Evolutionary conservation across 306 rosid genomes (phyloP), one percentile per base, ranked within the genome.

Genomic region (Delonix regia): DNA sequence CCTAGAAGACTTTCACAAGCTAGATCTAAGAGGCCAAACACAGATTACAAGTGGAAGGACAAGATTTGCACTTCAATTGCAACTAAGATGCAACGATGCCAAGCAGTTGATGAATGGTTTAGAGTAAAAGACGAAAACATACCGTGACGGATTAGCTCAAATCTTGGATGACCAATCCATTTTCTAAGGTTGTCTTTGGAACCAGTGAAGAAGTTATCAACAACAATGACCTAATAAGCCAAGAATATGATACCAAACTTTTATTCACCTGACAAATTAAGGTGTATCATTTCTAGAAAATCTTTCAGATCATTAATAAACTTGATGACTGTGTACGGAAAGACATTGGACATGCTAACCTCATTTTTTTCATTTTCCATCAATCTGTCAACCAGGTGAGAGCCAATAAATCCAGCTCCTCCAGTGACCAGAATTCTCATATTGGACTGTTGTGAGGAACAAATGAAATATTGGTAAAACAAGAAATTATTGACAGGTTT

Each of bases 331-430:
- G 21, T 16, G 55, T 12, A 82, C 38, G 14, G 56, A 47, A 66
- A 71, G 27, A 56, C 42, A 57, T 59, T 34, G 64, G 24, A 36
- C 7, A 28, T 30, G 38, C 87, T 62, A 18, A 91, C 98, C 97
- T 94, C 98, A 28, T 91, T 91, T 80, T 94, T 94, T 63, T 94
- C 96, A 79, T 90, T 90, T 88, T 88, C 95, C 96, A 92, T 92
- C 89, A 92, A 83, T 82, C 81, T 90, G 82, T 93, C 97, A 30
- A 93, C 96, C 24, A 94, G 88, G 85, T 94, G 98, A 80, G 98
- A 94, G 59, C 98, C 98, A 41, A 94, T 94, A 88, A 94, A 94
- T 73, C 98, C 98, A 86, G 98, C 98, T 82, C 98, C 97, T 87
- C 98, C 98, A n/a, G 96, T 91, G 60, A 94, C 88, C 89, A 94